Percentiles rank a stretch among this genome's conserved stretches.
Evolutionary conservation across 2,329 filamentous ascomycete species (phyloP).

Genomic region (Lecanosticta acicola): DNA sequence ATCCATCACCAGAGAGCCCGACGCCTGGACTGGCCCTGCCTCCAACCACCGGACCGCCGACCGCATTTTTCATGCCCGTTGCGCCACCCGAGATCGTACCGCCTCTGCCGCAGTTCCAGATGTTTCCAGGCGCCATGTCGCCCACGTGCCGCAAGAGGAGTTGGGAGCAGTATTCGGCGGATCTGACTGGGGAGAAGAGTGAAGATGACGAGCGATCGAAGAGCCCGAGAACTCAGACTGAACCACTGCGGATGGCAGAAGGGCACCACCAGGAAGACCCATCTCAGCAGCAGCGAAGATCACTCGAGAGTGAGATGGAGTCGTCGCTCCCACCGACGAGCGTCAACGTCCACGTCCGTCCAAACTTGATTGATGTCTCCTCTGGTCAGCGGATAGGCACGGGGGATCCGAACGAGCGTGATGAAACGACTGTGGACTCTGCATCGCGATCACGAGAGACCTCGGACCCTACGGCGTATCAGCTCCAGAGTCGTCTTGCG

Average conservation of each 20-base stretch:
- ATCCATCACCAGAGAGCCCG: not conserved
- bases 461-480: too few species aligned
- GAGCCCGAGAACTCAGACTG: too few species aligned
- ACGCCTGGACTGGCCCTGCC: not conserved
- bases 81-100: not conserved
- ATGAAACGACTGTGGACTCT: not conserved
- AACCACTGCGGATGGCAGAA: too few species aligned
- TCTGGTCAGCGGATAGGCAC: not conserved
- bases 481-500: too few species aligned
- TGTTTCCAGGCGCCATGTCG: not conserved
- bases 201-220: not conserved
- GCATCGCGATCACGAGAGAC: too few species aligned
- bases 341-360: not conserved
- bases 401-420: not conserved
- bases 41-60: not conserved
- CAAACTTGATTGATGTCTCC: constrained; percentile 2
- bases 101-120: not conserved
- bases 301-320: too few species aligned
- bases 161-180: not conserved
- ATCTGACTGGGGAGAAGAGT: not conserved
- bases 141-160: not conserved
- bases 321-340: too few species aligned
- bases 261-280: too few species aligned
- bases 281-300: too few species aligned
- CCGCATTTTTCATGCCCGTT: not conserved